Evolutionary conservation across 345 rosid species (phyloP), one percentile per base, ranked within the genome.

Genomic region (Corchorus capsularis): DNA sequence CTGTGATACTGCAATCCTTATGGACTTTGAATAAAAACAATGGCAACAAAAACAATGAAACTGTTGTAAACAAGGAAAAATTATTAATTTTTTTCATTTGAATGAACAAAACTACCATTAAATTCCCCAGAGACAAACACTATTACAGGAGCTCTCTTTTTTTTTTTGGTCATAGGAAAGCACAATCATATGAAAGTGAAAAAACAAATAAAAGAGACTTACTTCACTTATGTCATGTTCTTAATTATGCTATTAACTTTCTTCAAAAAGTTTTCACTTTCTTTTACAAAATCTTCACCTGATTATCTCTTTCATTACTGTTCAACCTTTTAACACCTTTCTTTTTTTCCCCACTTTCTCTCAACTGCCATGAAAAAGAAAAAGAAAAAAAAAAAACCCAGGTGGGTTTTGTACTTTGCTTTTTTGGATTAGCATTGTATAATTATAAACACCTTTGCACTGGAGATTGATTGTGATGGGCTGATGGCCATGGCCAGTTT

Each of bases 141-240:
- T 57, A 20, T 72, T 74, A 8, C 56, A 61, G 27, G 22, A 22
- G 14, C 67, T 55, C 37, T 17, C 14, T 8, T 35, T 41, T 39
- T n/a, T 8, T 16, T 46, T 69, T 20, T 13, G 45, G 71, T 27
- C 64, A n/a, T n/a, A 64, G 67, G 22, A 14, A 60, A 49, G 69
- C 63, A 62, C n/a, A 63, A 64, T 76, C 66, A 75, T 75, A 15
- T 8, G 57, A 37, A 61, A 49, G 67, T n/a, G 32, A 57, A 52
- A 35, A 27, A 27, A 27, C 27, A 27, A 27, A 39, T n/a, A 16
- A 59, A 22, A 65, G 72, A 56, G 32, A 12, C 20, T 43, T n/a
- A n/a, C n/a, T n/a, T n/a, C 16, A 54, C 20, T 72, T 27, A 11
- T 63, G 71, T 78, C 67, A 39, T 54, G 57, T 60, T 19, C 39